phyloP scores from a whole-genome alignment of 495 filamentous ascomycete species.

The Neurospora tetrasperma region DNA sequence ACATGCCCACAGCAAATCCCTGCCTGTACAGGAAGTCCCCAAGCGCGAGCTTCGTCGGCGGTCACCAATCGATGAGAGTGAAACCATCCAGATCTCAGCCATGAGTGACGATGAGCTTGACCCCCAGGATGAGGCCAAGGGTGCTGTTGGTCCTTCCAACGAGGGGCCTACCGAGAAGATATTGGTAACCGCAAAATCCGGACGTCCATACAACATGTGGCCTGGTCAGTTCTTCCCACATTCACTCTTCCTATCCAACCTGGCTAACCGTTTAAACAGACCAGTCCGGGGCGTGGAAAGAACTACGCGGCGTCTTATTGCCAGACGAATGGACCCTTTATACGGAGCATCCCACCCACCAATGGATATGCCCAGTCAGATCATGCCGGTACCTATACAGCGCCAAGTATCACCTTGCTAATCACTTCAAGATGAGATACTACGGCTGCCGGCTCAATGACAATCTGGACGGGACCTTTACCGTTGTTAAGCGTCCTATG shows the following conservation, averaged over 20 bases:
- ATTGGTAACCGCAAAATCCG: slow-evolving; percentile 5
- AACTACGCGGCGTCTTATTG: slow-evolving; percentile 1
- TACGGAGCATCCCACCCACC: slow-evolving; percentile 2
- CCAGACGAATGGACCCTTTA: slow-evolving; percentile 10
- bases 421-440: slow-evolving; percentile 13
- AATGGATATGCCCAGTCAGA: slow-evolving; percentile 17
- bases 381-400: slow-evolving; percentile 10
- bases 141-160: background rate
- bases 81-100: background rate
- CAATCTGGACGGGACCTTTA: slow-evolving; percentile 15
- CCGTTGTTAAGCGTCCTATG: background rate
- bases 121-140: background rate
- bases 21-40: background rate
- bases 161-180: background rate
- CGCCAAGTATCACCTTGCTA: background rate
- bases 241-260: background rate
- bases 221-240: background rate
- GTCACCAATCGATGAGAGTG: background rate
- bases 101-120: background rate
- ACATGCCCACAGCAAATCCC: background rate
- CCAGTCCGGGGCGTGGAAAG: background rate
- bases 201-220: slow-evolving; percentile 14
- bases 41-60: background rate
- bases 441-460: slow-evolving; percentile 10
- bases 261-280: background rate